Evolutionary conservation across 768 basidiomycete genomes (phyloP), one percentile per base, ranked within the genome.

Genomic region (Rhodotorula graminis): DNA sequence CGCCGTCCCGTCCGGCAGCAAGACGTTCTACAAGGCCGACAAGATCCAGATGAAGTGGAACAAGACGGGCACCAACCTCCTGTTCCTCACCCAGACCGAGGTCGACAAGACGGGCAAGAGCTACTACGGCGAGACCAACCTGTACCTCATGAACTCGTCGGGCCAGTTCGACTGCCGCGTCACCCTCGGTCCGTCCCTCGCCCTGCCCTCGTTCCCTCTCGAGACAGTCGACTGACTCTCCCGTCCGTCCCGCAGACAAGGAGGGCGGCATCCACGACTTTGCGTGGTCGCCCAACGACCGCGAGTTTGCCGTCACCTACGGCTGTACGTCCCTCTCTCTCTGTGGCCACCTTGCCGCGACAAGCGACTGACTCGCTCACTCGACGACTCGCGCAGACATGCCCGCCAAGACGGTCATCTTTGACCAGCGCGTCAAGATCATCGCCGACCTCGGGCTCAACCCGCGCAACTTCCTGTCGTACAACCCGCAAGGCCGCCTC

Each of bases 251-350:
- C 23, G 83, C 91, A 77, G 93, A 96, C 82, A 97, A 96, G 83
- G 95, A 98, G 72, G 96, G 96, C 1, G 93, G 93, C 1, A 92
- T 99, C 73, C 93, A 96, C 78, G 96, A 98, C 80, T 96, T 95
- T 72, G 82, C 87, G 25, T 99, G 96, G 96, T 93, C 89, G 75
- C 93, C 96, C 15, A 75, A 77, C 56, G 77, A 92, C 63, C 92
- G 94, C 81, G 96, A 99, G 82, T 99, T 99, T 80, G 89, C 88
- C 60, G 93, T 97, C 49, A 90, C 93, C 40, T 98, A 97, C 79
- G 95, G 96, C 78, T 99, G 93, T 95, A 77, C 81, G 93, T 37
- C 49, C 18, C 31, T 37, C 21, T 63, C 44, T 62, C 70, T 40
- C 75, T 40, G 44, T 14, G n/a, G 44, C 18, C 31, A 9, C 47